A percentile compares a stretch with the other conserved stretches of the same genome.
phyloP scores from a whole-genome alignment of 2,329 filamentous ascomycete genomes.

The Arthrobotrys conoides region DNA sequence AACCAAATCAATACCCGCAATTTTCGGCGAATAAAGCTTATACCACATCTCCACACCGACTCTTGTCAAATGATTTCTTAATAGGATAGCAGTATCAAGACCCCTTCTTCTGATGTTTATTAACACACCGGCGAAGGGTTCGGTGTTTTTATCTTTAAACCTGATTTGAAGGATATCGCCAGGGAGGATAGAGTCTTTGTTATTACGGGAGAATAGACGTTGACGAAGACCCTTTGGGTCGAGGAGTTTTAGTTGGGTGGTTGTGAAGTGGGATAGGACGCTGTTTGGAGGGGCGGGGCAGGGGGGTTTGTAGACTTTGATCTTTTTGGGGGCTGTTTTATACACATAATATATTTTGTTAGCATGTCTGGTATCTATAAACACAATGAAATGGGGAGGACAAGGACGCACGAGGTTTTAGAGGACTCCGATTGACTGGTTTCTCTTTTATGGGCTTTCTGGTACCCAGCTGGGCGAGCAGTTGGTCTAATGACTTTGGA shows the following conservation, averaged over 20 bases:
- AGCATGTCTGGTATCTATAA: conserved; percentile 9
- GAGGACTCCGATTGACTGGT: conserved; percentile 8
- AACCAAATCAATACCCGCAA: conserved; percentile 92
- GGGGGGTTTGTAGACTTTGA: conserved; percentile 69
- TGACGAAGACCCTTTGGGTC: conserved; percentile 88
- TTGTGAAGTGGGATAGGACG: conserved; percentile 77
- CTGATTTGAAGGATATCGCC: conserved; percentile 94
- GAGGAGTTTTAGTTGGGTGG: conserved; percentile 79
- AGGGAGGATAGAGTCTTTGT: conserved; percentile 82
- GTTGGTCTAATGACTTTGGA: conserved; percentile 29
- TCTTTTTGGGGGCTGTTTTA: conserved; percentile 66
- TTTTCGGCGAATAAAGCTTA: conserved; percentile 92
- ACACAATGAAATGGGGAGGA: neutral
- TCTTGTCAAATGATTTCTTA: conserved; percentile 87
- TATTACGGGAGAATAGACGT: conserved; percentile 82
- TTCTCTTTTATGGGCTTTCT: conserved; percentile 19
- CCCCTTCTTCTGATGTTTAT: conserved; percentile 89
- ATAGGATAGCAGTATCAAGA: conserved; percentile 86
- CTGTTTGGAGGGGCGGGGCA: conserved; percentile 74
- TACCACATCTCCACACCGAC: conserved; percentile 97
- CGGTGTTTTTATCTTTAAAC: conserved; percentile 77
- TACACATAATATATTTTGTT: conserved; percentile 14
- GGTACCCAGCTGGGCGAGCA: conserved; percentile 44
- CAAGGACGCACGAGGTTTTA: conserved; percentile 30
- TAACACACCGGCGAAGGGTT: conserved; percentile 90